Evolutionary conservation across 2,329 filamentous ascomycete species (phyloP), one percentile per base, ranked within the genome.

Genomic region (Westerdykella ornata): DNA sequence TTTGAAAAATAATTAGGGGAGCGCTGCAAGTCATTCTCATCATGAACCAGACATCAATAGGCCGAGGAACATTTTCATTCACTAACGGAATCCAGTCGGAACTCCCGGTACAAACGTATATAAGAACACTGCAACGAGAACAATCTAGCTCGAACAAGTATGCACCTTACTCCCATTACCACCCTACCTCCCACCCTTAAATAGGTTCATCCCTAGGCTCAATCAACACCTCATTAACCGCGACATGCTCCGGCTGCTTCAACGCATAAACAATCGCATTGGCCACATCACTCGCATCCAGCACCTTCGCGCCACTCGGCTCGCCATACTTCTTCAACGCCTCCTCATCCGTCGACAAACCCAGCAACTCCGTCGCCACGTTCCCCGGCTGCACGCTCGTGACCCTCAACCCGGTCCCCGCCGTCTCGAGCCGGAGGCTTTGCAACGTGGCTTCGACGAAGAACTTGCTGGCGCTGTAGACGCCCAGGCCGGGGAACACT

Each of bases 391-490:
- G 85, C 2, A 90, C 74, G 28, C 76, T 73, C 0, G 85, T 88
- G 31, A 90, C 84, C 2, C 84, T 73, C 37, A 90, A 66, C 0
- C 85, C 85, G 0, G 76, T 77, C 0, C 83, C 84, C 0, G 82
- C 85, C 0, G 84, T 89, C 71, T 90, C 85, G 6, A 89, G 67
- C 7, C 85, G 78, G 50, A 90, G 66, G 22, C 73, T 73, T 64
- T 89, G 85, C n/a, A 90, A 72, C 0, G 84, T 85, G 1, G 84
- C 85, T 62, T 90, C 85, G 41, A 90, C 84, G 59, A 90, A 90
- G 74, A 89, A 88, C 62, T 90, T 90, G 65, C 78, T 84, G 18
- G 83, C 85, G 0, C 83, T 87, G 72, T 90, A 90, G 28, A 90
- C 85, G 39, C 85, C 85, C 11, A 89, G 69, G 0, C 85, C 85